These are phyloP conservation scores for Pouteria glomerata DNA, from an alignment of 148 eudicot genomes.

Conservation along the genomic window DNA sequence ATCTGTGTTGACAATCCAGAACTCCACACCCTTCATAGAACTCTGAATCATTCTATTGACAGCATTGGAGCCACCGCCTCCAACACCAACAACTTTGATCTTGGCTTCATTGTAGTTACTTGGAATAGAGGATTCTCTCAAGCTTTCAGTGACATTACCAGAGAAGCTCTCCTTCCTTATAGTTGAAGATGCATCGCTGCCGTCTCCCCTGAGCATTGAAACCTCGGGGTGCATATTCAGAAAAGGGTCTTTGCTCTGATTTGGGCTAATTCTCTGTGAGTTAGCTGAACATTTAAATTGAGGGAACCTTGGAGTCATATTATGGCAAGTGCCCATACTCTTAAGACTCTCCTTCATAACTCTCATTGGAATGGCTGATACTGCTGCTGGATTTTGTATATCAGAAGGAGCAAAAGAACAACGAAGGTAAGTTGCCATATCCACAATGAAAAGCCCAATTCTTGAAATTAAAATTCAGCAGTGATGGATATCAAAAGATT, in stretches of 20 bases:
- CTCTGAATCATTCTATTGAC: slow-evolving; percentile 90
- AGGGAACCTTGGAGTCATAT: slow-evolving; percentile 17
- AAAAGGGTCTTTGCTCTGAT: slow-evolving; percentile 54
- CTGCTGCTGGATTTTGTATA: too few species aligned
- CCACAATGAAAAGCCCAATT: too few species aligned
- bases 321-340: slow-evolving; percentile 19
- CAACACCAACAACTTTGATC: slow-evolving; percentile 83
- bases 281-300: slow-evolving; percentile 48
- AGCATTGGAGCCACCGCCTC: slow-evolving; percentile 91
- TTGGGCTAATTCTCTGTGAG: slow-evolving; percentile 45
- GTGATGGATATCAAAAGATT: too few species aligned
- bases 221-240: slow-evolving; percentile 70
- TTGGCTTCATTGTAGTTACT: slow-evolving; percentile 60
- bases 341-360: slow-evolving; percentile 36
- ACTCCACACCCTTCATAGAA: slow-evolving; percentile 77
- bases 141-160: slow-evolving; percentile 43
- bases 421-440: too few species aligned
- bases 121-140: slow-evolving; percentile 32
- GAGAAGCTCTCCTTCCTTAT: slow-evolving; percentile 39
- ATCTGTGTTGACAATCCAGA: slow-evolving; percentile 86
- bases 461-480: too few species aligned
- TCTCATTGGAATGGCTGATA: slow-evolving; percentile 23
- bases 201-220: slow-evolving; percentile 78
- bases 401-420: too few species aligned
- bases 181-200: slow-evolving; percentile 25